Evolutionary conservation across 179 eudicot species (phyloP).

Genomic region (Spergularia azorica): DNA sequence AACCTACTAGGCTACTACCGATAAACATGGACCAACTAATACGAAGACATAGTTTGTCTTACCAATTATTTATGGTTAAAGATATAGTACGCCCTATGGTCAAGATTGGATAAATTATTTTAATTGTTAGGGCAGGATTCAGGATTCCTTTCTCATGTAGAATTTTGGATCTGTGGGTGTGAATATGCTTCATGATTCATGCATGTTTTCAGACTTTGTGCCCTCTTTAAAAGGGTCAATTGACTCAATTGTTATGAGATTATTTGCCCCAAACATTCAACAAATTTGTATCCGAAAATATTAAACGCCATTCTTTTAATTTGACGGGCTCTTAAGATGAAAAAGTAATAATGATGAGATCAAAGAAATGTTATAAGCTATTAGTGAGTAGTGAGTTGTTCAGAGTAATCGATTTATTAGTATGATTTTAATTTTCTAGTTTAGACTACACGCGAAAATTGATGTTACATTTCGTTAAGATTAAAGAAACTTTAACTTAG

Average conservation of each 20-base stretch:
- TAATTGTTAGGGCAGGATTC: background rate
- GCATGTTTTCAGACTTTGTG: background rate
- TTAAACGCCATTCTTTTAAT: too few relatives aligned
- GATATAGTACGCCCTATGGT: background rate
- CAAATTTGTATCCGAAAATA: background rate
- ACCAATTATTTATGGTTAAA: background rate
- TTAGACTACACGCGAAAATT: too few relatives aligned
- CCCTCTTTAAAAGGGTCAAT: background rate
- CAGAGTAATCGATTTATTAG: too few relatives aligned
- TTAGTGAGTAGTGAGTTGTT: too few relatives aligned
- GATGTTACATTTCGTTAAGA: too few relatives aligned
- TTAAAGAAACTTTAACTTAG: too few relatives aligned
- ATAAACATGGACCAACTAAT: conserved; percentile 10
- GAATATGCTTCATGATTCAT: background rate
- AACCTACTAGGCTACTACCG: conserved; percentile 24
- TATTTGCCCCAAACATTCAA: background rate
- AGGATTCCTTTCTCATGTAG: background rate
- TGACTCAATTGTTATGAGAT: background rate
- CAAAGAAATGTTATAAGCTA: too few relatives aligned
- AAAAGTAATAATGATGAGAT: too few relatives aligned
- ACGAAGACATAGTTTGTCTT: conserved; percentile 10
- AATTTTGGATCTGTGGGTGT: background rate
- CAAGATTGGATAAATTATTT: background rate
- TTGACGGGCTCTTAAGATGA: too few relatives aligned
- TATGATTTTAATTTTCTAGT: too few relatives aligned